phyloP scores from a whole-genome alignment of 139 green algal genomes.

The Gonium pectorale region DNA sequence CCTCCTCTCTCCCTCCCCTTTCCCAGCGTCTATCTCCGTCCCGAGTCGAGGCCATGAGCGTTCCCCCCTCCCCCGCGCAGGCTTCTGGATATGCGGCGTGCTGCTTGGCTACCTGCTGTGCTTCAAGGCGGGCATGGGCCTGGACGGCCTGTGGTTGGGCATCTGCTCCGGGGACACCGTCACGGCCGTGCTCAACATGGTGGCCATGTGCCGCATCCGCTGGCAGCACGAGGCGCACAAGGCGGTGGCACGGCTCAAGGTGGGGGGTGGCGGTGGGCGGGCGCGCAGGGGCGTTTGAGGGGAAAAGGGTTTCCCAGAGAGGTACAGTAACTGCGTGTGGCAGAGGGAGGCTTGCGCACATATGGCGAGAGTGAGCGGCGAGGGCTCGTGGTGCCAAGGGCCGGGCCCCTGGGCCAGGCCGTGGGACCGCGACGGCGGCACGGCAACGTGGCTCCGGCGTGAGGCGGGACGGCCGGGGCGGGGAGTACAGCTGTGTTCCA shows the following conservation, averaged over 20 bases:
- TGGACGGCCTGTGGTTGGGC: slow-evolving; percentile 54
- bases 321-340: too few species aligned
- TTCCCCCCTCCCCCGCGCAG: not conserved
- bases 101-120: slow-evolving; percentile 56
- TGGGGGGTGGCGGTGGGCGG: too few species aligned
- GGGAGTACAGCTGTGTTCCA: too few species aligned
- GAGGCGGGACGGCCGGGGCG: too few species aligned
- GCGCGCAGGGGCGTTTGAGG: not conserved
- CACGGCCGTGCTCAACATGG: slow-evolving; percentile 25
- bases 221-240: slow-evolving; percentile 22
- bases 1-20: too few species aligned
- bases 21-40: too few species aligned
- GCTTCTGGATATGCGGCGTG: slow-evolving; percentile 55
- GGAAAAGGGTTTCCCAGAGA: not conserved
- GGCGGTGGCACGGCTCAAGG: slow-evolving; percentile 26
- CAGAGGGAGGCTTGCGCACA: not conserved
- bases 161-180: slow-evolving; percentile 29
- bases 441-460: too few species aligned
- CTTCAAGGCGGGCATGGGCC: slow-evolving; percentile 51
- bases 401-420: too few species aligned
- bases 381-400: too few species aligned
- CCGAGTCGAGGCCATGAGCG: too few species aligned
- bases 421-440: too few species aligned
- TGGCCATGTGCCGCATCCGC: slow-evolving; percentile 15
- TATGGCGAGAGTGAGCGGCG: not conserved